Evolutionary conservation across 371 early-diverging fungal genomes (phyloP).

Genomic region (Encephalitozoon hellem): DNA sequence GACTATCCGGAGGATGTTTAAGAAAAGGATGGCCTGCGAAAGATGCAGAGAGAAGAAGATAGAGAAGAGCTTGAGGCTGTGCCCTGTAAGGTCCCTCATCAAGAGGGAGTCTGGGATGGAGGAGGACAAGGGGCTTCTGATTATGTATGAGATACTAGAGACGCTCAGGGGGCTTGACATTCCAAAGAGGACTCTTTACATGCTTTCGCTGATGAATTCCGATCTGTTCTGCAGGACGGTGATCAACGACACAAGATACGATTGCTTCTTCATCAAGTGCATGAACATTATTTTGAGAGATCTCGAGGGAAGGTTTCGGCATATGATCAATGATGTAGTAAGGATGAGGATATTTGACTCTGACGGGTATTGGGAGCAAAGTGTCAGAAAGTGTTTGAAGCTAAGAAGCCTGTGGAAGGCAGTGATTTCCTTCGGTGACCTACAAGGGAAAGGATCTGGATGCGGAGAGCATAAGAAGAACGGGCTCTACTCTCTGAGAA

Average conservation of each 20-base stretch:
- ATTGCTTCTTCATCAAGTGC: conserved; percentile 7
- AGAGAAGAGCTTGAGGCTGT: background rate
- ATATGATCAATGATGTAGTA: background rate
- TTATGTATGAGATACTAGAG: conserved; percentile 2
- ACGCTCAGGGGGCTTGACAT: background rate
- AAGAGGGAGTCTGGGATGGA: too few species aligned
- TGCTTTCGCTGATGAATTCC: background rate
- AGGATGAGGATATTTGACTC: background rate
- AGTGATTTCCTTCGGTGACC: background rate
- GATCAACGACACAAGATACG: background rate
- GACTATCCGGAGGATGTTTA: background rate
- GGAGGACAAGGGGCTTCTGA: background rate
- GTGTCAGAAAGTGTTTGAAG: background rate
- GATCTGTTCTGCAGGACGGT: background rate
- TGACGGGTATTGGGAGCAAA: background rate
- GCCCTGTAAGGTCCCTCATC: background rate
- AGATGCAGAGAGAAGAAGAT: background rate
- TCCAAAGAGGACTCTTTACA: background rate
- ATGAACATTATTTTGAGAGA: background rate
- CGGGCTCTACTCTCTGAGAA: background rate
- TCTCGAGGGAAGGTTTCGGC: background rate
- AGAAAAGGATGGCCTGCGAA: background rate
- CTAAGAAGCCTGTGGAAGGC: background rate
- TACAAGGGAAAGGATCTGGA: background rate
- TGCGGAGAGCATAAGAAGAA: background rate